A percentile compares a stretch with the other conserved stretches of the same genome.
phyloP scores from a whole-genome alignment of 768 basidiomycete genomes.

The Leucosporidium scottii region DNA sequence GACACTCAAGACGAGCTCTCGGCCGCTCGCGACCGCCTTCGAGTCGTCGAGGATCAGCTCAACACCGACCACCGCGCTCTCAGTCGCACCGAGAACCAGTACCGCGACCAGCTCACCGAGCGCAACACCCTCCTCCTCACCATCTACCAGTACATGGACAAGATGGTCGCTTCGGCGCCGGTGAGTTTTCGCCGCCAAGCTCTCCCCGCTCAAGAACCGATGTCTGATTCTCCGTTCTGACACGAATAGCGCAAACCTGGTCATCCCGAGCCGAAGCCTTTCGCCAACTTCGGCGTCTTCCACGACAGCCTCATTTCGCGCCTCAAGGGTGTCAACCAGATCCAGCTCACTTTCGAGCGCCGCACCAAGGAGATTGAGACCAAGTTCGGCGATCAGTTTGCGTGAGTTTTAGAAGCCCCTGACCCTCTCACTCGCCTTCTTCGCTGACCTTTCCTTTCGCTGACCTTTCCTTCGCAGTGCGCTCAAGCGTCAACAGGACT shows the following conservation, averaged over 20 bases:
- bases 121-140: constrained; percentile 82
- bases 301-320: constrained; percentile 87
- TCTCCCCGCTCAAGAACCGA: too few species aligned
- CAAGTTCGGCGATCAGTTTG: constrained; percentile 62
- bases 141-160: constrained; percentile 91
- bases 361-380: constrained; percentile 70
- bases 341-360: constrained; percentile 79
- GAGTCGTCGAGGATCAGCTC: constrained; percentile 68
- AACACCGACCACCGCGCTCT: constrained; percentile 73
- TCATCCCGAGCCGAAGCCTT: constrained; percentile 70
- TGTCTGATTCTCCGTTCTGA: not conserved
- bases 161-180: constrained; percentile 58
- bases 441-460: not conserved
- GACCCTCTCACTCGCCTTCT: not conserved
- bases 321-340: constrained; percentile 72
- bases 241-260: constrained; percentile 43
- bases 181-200: not conserved
- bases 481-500: constrained; percentile 79
- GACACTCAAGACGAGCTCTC: constrained; percentile 62
- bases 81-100: constrained; percentile 65
- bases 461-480: constrained; percentile 43
- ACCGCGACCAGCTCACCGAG: constrained; percentile 86
- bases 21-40: constrained; percentile 54
- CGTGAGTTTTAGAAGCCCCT: constrained; percentile 38
- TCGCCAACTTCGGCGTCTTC: constrained; percentile 88